Conservation (phyloP, 2,329 filamentous ascomycete species). For the Juglanconis sp. region DNA sequence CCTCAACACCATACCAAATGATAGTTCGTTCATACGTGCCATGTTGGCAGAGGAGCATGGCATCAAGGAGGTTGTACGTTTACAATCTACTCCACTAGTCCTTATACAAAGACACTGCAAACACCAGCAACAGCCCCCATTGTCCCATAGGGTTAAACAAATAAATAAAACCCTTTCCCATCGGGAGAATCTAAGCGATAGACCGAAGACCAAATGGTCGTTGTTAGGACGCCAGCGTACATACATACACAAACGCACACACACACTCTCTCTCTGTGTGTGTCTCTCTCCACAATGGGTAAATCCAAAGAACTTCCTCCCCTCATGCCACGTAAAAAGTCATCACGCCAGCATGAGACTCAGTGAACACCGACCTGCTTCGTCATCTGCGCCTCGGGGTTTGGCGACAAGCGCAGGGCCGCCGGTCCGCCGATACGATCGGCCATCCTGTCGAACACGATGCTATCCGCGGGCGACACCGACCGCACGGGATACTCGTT, state of each 20-base stretch:
- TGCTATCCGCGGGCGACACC: conserved; percentile 46
- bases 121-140: background rate
- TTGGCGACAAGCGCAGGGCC: conserved; percentile 43
- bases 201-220: background rate
- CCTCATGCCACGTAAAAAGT: background rate
- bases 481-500: conserved; percentile 54
- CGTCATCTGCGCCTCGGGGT: conserved; percentile 41
- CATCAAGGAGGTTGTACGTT: background rate
- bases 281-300: no score
- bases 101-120: background rate
- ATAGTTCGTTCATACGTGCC: background rate
- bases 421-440: conserved; percentile 47
- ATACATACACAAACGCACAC: background rate
- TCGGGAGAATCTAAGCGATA: background rate
- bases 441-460: conserved; percentile 61
- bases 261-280: background rate
- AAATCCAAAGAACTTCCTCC: no score
- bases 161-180: background rate
- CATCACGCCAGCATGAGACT: background rate
- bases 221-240: background rate
- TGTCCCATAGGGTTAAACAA: background rate
- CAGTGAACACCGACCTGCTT: conserved; percentile 14
- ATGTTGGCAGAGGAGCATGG: background rate
- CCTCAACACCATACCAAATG: background rate
- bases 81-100: background rate